These are phyloP conservation scores for Sporormia fimetaria DNA, from an alignment of 495 filamentous ascomycete species.

Conservation along the genomic window DNA sequence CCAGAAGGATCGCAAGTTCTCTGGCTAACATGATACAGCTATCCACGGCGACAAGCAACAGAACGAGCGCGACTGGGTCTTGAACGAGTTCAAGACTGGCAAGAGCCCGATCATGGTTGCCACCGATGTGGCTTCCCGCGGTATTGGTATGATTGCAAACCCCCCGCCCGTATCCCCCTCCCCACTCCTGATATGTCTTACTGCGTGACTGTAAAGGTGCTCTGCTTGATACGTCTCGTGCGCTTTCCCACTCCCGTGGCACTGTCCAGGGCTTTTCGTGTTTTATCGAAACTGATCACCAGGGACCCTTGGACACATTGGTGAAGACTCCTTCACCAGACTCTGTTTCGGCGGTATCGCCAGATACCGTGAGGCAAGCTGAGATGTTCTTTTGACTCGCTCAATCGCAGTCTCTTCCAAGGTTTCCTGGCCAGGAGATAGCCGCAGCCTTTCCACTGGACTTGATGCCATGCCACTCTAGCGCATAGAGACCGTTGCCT, in stretches of 20 bases:
- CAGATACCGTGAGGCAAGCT: slow-evolving; percentile 59
- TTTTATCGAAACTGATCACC: slow-evolving; percentile 61
- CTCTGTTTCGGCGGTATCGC: slow-evolving; percentile 65
- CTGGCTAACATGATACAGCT: slow-evolving; percentile 52
- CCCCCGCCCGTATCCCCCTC: slow-evolving; percentile 36
- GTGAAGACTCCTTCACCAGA: slow-evolving; percentile 58
- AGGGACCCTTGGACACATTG: slow-evolving; percentile 77
- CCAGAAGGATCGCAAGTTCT: too few relatives aligned
- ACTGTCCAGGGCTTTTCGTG: slow-evolving; percentile 72
- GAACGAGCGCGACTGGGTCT: slow-evolving; percentile 98
- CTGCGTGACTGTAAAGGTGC: slow-evolving; percentile 54
- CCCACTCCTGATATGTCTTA: slow-evolving; percentile 43
- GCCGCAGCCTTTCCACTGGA: slow-evolving; percentile 34
- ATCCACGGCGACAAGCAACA: slow-evolving; percentile 99
- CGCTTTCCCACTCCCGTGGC: slow-evolving; percentile 65
- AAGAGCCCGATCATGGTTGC: slow-evolving; percentile 94
- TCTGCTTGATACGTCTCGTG: slow-evolving; percentile 76
- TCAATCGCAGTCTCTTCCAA: slow-evolving; percentile 51
- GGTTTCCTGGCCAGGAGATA: slow-evolving; percentile 61
- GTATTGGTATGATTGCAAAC: slow-evolving; percentile 95
- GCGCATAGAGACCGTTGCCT: slow-evolving; percentile 57
- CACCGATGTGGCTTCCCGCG: slow-evolving; percentile 95
- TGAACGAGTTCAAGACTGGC: slow-evolving; percentile 98
- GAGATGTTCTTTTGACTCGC: slow-evolving; percentile 62
- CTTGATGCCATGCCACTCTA: slow-evolving; percentile 23